Evolutionary conservation across 805 yeast genomes (phyloP).

Genomic region (Yarrowia porcina): DNA sequence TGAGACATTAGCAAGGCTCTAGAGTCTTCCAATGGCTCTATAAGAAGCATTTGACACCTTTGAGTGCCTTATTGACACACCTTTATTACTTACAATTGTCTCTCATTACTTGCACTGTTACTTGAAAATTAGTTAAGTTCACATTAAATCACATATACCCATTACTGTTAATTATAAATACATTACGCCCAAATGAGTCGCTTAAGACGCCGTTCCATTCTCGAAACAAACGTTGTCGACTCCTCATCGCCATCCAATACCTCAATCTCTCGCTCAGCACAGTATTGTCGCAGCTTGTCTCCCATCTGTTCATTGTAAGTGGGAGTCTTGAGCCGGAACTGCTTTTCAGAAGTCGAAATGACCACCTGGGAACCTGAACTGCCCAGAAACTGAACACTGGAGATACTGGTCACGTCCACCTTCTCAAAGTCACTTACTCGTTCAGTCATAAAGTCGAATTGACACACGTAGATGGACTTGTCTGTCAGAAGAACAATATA

Average conservation of each 20-base stretch:
- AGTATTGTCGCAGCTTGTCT: not conserved
- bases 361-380: not conserved
- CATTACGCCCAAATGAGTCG: slow-evolving; percentile 13
- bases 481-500: slow-evolving; percentile 35
- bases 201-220: slow-evolving; percentile 8
- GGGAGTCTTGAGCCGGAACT: not conserved
- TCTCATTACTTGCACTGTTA: no score
- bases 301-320: not conserved
- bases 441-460: slow-evolving; percentile 30
- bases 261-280: not conserved
- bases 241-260: not conserved
- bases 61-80: no score
- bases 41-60: no score
- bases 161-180: not conserved
- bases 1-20: no score
- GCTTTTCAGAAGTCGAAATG: not conserved
- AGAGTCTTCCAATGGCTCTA: no score
- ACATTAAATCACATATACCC: no score
- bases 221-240: not conserved
- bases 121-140: no score
- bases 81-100: no score
- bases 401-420: not conserved
- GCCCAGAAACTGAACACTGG: not conserved
- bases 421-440: slow-evolving; percentile 30
- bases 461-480: slow-evolving; percentile 33